These are phyloP conservation scores for Zygosaccharomyces sapae DNA, from an alignment of 1,139 yeast species.

Conservation along the genomic window DNA sequence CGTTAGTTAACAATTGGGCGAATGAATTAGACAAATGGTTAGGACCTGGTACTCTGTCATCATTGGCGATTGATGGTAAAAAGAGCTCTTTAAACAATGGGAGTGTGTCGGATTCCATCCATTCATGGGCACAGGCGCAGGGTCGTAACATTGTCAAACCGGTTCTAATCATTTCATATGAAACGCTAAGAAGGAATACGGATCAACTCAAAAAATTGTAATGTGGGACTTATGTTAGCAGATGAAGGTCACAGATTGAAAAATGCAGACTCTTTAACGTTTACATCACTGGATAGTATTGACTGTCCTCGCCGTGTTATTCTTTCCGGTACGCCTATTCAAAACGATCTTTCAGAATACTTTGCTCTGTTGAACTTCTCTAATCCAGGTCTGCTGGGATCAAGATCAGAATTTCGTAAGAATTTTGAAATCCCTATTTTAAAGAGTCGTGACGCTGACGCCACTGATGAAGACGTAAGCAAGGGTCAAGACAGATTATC, in stretches of 20 bases:
- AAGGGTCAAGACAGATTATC: slow-evolving; percentile 68
- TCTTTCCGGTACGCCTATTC: slow-evolving; percentile 95
- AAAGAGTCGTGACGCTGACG: slow-evolving; percentile 85
- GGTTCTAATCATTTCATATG: slow-evolving; percentile 91
- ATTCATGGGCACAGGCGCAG: slow-evolving; percentile 82
- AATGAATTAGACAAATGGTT: slow-evolving; percentile 94
- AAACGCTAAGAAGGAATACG: slow-evolving; percentile 83
- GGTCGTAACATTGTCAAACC: slow-evolving; percentile 93
- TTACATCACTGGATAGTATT: slow-evolving; percentile 78
- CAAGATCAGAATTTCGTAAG: slow-evolving; percentile 76
- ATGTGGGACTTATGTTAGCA: slow-evolving; percentile 83
- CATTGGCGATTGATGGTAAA: slow-evolving; percentile 91
- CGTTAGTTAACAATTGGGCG: slow-evolving; percentile 95
- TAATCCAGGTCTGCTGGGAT: slow-evolving; percentile 88
- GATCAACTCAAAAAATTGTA: slow-evolving; percentile 71
- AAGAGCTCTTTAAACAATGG: slow-evolving; percentile 31
- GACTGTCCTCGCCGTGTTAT: slow-evolving; percentile 87
- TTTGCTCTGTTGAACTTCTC: slow-evolving; percentile 89
- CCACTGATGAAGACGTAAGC: slow-evolving; percentile 72
- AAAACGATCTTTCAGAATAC: slow-evolving; percentile 91
- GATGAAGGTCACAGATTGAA: slow-evolving; percentile 97
- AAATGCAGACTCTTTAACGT: slow-evolving; percentile 91
- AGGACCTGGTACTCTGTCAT: slow-evolving; percentile 84
- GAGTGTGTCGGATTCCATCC: slow-evolving; percentile 58
- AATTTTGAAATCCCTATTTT: slow-evolving; percentile 79